These are phyloP conservation scores for Aspergillus fructus DNA, from an alignment of 2,329 filamentous ascomycete species.

Conservation along the genomic window DNA sequence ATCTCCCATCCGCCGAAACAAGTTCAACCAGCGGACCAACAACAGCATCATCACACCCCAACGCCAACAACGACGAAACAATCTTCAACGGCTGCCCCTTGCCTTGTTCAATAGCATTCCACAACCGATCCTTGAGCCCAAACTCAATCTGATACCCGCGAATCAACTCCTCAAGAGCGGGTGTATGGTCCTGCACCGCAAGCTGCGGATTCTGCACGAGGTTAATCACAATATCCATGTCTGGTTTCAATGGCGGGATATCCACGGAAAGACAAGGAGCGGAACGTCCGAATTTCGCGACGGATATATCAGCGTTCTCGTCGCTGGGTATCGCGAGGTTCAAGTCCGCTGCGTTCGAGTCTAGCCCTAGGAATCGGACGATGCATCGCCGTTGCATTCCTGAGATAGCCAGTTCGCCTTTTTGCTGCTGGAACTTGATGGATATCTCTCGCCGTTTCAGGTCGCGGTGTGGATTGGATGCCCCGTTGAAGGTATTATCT, in stretches of 20 bases:
- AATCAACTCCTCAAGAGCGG: conserved; percentile 21
- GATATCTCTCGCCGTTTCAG: conserved; percentile 3
- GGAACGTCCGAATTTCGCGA: neutral
- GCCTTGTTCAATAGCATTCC: conserved; percentile 20
- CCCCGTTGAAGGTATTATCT: conserved; percentile 13
- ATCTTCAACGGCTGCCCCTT: conserved; percentile 17
- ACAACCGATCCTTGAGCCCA: conserved; percentile 26
- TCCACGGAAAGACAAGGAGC: conserved; percentile 18
- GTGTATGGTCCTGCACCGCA: conserved; percentile 19
- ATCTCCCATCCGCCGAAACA: neutral
- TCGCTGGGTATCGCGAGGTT: conserved; percentile 17
- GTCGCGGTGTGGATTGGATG: neutral
- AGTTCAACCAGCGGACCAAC: conserved; percentile 28
- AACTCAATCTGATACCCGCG: conserved; percentile 29
- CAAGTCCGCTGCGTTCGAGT: conserved; percentile 2
- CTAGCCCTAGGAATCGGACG: conserved; percentile 5
- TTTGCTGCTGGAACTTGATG: conserved; percentile 21
- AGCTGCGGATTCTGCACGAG: conserved; percentile 35
- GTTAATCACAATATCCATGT: conserved; percentile 32
- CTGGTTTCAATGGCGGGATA: conserved; percentile 18
- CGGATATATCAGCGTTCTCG: neutral
- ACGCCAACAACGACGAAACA: conserved; percentile 21
- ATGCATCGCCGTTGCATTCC: neutral
- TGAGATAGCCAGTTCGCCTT: conserved; percentile 6
- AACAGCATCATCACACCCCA: conserved; percentile 27